phyloP scores from a whole-genome alignment of 768 basidiomycete species.

The Asterophora parasitica region DNA sequence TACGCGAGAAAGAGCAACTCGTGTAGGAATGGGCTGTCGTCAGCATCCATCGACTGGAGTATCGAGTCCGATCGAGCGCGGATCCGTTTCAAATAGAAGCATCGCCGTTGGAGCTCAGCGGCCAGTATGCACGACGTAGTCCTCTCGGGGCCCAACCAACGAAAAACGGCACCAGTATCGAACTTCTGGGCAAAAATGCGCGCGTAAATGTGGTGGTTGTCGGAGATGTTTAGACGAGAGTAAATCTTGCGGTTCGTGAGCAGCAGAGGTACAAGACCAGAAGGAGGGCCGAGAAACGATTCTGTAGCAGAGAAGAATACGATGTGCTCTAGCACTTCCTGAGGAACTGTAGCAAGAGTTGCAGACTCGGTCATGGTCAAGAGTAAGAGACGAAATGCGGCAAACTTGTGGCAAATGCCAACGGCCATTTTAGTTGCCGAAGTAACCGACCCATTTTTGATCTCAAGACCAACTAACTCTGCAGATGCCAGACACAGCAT shows the following conservation, averaged over 20 bases:
- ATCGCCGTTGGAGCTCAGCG: slow-evolving; percentile 63
- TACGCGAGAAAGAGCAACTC: slow-evolving; percentile 66
- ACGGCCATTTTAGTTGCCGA: slow-evolving; percentile 10
- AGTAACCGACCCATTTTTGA: too few relatives aligned
- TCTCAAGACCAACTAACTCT: too few relatives aligned
- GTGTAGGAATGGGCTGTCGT: slow-evolving; percentile 24
- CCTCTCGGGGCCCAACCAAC: slow-evolving; percentile 42
- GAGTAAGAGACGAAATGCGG: slow-evolving; percentile 9
- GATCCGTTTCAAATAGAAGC: slow-evolving; percentile 51
- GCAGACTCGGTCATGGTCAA: slow-evolving; percentile 20
- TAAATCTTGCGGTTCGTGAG: slow-evolving; percentile 43
- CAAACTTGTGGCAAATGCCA: slow-evolving; percentile 2
- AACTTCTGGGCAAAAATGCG: slow-evolving; percentile 66
- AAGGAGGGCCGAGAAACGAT: slow-evolving; percentile 54
- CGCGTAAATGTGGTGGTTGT: slow-evolving; percentile 70
- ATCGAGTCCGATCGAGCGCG: slow-evolving; percentile 38
- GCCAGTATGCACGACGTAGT: slow-evolving; percentile 44
- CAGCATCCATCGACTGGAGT: slow-evolving; percentile 18
- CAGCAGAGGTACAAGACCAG: slow-evolving; percentile 53
- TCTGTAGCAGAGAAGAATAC: slow-evolving; percentile 59
- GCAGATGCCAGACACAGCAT: too few relatives aligned
- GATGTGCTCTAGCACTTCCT: slow-evolving; percentile 77
- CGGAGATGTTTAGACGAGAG: slow-evolving; percentile 41
- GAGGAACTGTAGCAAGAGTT: slow-evolving; percentile 52
- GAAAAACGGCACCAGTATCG: slow-evolving; percentile 46